phyloP scores from a whole-genome alignment of 2,329 filamentous ascomycete genomes.

The Xylaria sp. region DNA sequence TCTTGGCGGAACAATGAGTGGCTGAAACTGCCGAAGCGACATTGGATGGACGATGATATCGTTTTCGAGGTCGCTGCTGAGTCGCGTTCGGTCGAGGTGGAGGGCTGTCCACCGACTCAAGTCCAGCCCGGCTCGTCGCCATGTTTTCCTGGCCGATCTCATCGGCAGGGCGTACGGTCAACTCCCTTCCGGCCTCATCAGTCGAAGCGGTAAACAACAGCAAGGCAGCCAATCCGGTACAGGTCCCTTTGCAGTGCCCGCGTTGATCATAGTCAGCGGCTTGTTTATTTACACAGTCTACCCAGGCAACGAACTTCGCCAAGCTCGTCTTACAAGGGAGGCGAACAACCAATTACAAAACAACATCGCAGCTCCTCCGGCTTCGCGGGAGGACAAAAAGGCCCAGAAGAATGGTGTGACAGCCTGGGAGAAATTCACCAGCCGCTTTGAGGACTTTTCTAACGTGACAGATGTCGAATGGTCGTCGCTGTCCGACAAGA shows the following conservation, averaged over 20 bases:
- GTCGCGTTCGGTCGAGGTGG: conserved; percentile 8
- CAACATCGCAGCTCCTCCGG: conserved; percentile 10
- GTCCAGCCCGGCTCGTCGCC: conserved; percentile 12
- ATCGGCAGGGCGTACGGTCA: conserved; percentile 9
- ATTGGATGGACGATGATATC: conserved; percentile 14
- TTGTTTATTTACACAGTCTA: conserved; percentile 38
- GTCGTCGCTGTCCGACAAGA: conserved; percentile 47
- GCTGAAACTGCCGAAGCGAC: conserved; percentile 10
- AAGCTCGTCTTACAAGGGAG: conserved; percentile 19
- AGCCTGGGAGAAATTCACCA: conserved; percentile 46
- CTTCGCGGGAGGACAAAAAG: conserved; percentile 13
- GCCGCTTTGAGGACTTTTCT: conserved; percentile 49
- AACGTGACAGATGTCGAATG: conserved; percentile 51
- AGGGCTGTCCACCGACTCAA: conserved; percentile 4
- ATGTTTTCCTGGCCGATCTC: conserved; percentile 11
- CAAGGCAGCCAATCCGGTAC: conserved; percentile 25
- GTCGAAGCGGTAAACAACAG: conserved; percentile 15
- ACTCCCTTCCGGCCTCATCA: conserved; percentile 28
- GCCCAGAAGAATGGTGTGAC: conserved; percentile 21
- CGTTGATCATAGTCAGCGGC: conserved; percentile 31
- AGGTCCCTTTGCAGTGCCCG: conserved; percentile 27
- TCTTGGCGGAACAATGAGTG: conserved; percentile 4
- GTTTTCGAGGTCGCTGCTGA: conserved; percentile 13
- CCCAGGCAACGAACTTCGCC: conserved; percentile 35
- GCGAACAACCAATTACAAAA: conserved; percentile 13